phyloP scores from a whole-genome alignment of 805 yeast genomes.

The Candida namnaoensis region DNA sequence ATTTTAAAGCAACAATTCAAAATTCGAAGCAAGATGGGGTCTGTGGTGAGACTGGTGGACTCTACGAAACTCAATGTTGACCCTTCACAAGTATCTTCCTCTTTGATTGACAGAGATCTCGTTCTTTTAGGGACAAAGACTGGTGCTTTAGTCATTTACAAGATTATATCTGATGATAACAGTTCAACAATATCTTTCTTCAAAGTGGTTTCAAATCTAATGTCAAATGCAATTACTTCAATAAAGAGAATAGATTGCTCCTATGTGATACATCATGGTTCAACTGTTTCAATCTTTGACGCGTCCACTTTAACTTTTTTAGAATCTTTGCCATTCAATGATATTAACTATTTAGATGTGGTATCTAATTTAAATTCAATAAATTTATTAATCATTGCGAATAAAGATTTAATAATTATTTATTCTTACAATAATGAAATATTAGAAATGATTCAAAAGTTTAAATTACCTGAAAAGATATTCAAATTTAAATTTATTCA shows the following conservation, averaged over 20 bases:
- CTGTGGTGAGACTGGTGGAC: background rate
- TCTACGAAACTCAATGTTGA: background rate
- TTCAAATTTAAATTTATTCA: conserved; percentile 13
- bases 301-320: background rate
- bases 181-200: background rate
- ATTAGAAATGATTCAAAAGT: conserved; percentile 16
- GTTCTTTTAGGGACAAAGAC: background rate
- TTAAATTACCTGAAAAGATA: conserved; percentile 18
- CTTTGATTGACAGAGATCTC: background rate
- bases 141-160: background rate
- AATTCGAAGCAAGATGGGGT: background rate
- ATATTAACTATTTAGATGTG: conserved; percentile 2
- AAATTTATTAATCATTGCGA: conserved; percentile 5
- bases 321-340: conserved; percentile 12
- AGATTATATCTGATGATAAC: no score
- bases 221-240: background rate
- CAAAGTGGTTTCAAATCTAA: background rate
- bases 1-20: no score
- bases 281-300: conserved; percentile 1
- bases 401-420: conserved; percentile 9
- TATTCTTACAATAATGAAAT: conserved; percentile 20
- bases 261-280: no score
- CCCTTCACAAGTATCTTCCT: no score
- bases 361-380: background rate
- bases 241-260: no score